Base-by-base conservation (phyloP, 345 rosid genomes). In the Erodium maritimum region DNA sequence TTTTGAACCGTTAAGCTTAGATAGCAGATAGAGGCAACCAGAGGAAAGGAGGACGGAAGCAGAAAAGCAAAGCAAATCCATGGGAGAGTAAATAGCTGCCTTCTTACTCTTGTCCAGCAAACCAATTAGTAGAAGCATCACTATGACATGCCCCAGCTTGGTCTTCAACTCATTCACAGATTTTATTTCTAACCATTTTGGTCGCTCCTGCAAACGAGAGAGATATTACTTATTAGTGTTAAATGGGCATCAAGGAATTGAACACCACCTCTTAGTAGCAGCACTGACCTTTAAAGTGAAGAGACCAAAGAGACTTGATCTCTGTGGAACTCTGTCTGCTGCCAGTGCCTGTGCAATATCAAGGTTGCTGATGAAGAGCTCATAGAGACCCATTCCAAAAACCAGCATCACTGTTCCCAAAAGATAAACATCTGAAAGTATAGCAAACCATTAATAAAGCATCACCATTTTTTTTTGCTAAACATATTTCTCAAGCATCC, bases 381-480 rank as follows among this genome's bases (percentile, higher is more conserved):
- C 97, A 52, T 91, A 86, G n/a, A 91, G 87, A 61, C 96, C 97
- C 95, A 86, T 76, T 54, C 96, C 96, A 57, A 91, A 86, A 22
- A 91, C 97, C 71, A 91, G 79, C 97, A 91, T 91, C 56, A 91
- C 96, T 14, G 96, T 91, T 73, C 97, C 97, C 54, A 88, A 54
- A 25, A 88, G 96, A 73, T 91, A 91, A 19, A 81, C 77, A 88
- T 91, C 96, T 88, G 77, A 57, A 65, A 50, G 19, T 22, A 25
- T 7, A 25, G 33, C 33, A 25, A 25, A 25, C 33, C 33, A 25
- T 25, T 7, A 3, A 25, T 25, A 2, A 25, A 25, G 33, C 33
- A 25, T 25, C 4, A 7, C 33, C 33, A 25, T 25, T 25, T 25
- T 25, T 25, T 3, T 25, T 2, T 25, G 33, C 33, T 25, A 2